phyloP scores from a whole-genome alignment of 2,329 filamentous ascomycete species.

The Aspergillus ruber region DNA sequence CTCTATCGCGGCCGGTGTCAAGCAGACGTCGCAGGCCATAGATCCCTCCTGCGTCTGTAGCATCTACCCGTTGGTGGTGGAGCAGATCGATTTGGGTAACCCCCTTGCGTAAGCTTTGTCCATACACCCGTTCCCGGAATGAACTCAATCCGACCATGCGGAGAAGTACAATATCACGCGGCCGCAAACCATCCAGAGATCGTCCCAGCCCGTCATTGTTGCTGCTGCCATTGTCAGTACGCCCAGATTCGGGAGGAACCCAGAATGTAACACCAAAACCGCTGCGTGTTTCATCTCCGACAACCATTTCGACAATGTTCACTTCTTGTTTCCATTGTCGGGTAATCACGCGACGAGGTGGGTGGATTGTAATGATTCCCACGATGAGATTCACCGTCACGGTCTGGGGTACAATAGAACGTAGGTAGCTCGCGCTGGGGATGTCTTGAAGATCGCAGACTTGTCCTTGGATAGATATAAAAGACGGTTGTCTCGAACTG shows the following conservation, averaged over 20 bases:
- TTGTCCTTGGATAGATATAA: conserved; percentile 35
- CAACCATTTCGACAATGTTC: conserved; percentile 67
- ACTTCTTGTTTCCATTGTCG: conserved; percentile 46
- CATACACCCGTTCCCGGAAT: conserved; percentile 73
- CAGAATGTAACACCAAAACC: conserved; percentile 82
- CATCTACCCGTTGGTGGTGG: conserved; percentile 49
- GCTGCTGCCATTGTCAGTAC: conserved; percentile 7
- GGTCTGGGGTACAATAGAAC: conserved; percentile 67
- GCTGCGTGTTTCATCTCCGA: conserved; percentile 78
- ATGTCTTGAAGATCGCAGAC: conserved; percentile 63
- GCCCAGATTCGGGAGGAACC: conserved; percentile 47
- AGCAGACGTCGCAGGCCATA: conserved; percentile 50
- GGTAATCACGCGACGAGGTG: conserved; percentile 62
- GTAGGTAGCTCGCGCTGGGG: conserved; percentile 60
- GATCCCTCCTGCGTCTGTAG: conserved; percentile 49
- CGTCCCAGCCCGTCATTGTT: conserved; percentile 30
- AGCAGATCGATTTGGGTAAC: conserved; percentile 65
- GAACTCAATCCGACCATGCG: conserved; percentile 71
- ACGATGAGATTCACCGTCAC: conserved; percentile 77
- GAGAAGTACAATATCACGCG: conserved; percentile 71
- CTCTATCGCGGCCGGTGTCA: conserved; percentile 16
- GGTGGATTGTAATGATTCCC: conserved; percentile 65
- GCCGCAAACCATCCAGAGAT: conserved; percentile 47
- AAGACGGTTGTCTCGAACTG: conserved; percentile 1
- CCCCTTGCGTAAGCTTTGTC: conserved; percentile 68